Base-by-base conservation (phyloP, 371 early-diverging fungal genomes). In the Blyttiomyces sp. region DNA sequence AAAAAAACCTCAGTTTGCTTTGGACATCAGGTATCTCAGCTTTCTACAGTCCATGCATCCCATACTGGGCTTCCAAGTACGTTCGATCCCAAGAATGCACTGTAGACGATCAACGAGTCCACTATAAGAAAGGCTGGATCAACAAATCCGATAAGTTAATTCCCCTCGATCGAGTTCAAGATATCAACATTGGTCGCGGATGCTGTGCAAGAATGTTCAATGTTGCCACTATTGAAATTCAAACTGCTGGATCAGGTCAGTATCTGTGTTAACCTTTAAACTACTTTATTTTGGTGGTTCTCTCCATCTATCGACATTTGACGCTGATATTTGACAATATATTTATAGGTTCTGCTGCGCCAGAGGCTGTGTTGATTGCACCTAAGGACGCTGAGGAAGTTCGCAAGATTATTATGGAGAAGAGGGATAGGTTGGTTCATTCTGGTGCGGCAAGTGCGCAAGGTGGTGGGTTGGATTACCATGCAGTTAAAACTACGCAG, bases 131-230 rank as follows among this genome's bases (percentile, higher is more conserved):
- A n/a, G 54, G 54, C 23, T 53, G 36, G 35, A 19, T 53, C 4
- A 13, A 4, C 5, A 31, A 6, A 9, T 19, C 35, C 4, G 54
- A 53, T 9, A 31, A 36, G 54, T 23, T 31, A 6, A 35, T 35
- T 26, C 54, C 54, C 16, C 33, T 53, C 4, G 54, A 53, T 13
- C 32, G 54, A 13, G 31, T 50, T 13, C 54, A 53, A 26, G 54
- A 35, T n/a, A 42, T 35, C 5, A 21, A 13, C 28, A 32, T 53
- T 23, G 35, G n/a, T 4, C 54, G 31, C 24, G n/a, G n/a, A 16
- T 13, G 11, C n/a, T 19, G 33, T 5, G 6, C 19, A 13, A 17
- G 33, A 24, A 6, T 11, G 19, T 13, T 31, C 33, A 13, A 32
- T 13, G 36, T 35, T 13, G 5, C 35, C 21, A 35, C 16, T 26